Conservation (phyloP, 1,284 basidiomycete genomes). For the Phlebopus sp. region DNA sequence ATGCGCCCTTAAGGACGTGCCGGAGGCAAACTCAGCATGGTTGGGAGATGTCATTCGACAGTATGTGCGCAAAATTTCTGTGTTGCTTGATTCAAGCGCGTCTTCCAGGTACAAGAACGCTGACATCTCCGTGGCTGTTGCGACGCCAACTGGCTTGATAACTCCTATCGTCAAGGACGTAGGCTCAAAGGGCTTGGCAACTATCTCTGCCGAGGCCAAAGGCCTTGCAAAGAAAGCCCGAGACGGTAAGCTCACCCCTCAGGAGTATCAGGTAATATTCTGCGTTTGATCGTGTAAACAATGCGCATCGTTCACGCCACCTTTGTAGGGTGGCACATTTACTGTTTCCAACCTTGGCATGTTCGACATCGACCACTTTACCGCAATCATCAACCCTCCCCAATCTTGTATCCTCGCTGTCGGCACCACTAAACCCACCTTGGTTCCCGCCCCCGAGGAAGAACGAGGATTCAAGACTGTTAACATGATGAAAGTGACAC, state of each 20-base stretch:
- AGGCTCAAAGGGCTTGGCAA: conserved; percentile 87
- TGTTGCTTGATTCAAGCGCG: not conserved
- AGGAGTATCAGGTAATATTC: conserved; percentile 84
- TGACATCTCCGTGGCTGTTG: conserved; percentile 96
- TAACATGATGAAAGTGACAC: conserved; percentile 94
- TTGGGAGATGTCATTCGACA: conserved; percentile 93
- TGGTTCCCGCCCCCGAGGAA: conserved; percentile 87
- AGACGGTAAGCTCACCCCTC: conserved; percentile 92
- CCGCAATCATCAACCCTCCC: conserved; percentile 98
- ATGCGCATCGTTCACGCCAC: conserved; percentile 2
- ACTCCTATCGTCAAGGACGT: conserved; percentile 97
- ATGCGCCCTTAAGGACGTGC: conserved; percentile 90
- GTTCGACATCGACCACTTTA: conserved; percentile 95
- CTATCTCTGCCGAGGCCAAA: conserved; percentile 93
- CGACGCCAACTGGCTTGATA: conserved; percentile 94
- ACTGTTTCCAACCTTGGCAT: conserved; percentile 99
- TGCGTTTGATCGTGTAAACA: conserved; percentile 1
- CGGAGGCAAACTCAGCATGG: conserved; percentile 98
- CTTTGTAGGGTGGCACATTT: conserved; percentile 86
- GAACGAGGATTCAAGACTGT: conserved; percentile 92
- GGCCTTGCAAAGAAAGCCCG: conserved; percentile 91
- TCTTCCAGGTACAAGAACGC: conserved; percentile 84
- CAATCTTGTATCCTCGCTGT: conserved; percentile 98
- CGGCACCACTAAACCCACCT: conserved; percentile 81
- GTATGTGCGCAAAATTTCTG: conserved; percentile 46